Evolutionary conservation across 148 eudicot species (phyloP).

Genomic region (Mesembryanthemum crystallinum): DNA sequence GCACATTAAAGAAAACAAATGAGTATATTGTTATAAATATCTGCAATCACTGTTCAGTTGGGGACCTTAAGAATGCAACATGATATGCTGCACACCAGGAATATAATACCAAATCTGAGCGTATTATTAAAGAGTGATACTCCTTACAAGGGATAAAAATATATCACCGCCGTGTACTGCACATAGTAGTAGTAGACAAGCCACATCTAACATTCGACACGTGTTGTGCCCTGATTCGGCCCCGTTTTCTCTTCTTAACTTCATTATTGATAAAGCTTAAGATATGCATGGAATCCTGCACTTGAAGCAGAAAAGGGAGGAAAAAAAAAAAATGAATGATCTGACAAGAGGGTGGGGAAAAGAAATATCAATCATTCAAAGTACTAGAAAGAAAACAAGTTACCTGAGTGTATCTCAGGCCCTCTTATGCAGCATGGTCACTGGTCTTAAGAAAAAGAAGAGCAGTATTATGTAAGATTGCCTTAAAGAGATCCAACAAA

Average conservation of each 20-base stretch:
- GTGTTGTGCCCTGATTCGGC: constrained; percentile 2
- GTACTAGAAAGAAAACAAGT: constrained; percentile 5
- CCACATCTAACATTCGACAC: constrained; percentile 15
- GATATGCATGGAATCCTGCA: constrained; percentile 7
- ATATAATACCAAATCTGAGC: constrained; percentile 14
- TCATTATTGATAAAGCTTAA: background rate
- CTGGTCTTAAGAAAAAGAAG: background rate
- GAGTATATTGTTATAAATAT: constrained; percentile 4
- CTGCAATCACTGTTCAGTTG: constrained; percentile 15
- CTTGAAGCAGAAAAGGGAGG: background rate
- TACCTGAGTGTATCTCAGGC: background rate
- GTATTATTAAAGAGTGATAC: constrained; percentile 8
- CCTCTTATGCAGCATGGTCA: constrained; percentile 1
- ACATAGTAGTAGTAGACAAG: background rate
- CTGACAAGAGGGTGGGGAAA: background rate
- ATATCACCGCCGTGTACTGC: constrained; percentile 14
- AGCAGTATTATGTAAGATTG: background rate
- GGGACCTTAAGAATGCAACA: background rate
- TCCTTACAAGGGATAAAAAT: background rate
- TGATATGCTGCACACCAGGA: background rate
- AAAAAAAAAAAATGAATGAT: background rate
- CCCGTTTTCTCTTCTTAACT: constrained; percentile 3
- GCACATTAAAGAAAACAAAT: constrained; percentile 17
- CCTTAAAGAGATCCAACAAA: constrained; percentile 1
- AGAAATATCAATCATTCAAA: background rate